Conservation (phyloP, 2,329 filamentous ascomycete genomes). For the Fusarium longipes region DNA sequence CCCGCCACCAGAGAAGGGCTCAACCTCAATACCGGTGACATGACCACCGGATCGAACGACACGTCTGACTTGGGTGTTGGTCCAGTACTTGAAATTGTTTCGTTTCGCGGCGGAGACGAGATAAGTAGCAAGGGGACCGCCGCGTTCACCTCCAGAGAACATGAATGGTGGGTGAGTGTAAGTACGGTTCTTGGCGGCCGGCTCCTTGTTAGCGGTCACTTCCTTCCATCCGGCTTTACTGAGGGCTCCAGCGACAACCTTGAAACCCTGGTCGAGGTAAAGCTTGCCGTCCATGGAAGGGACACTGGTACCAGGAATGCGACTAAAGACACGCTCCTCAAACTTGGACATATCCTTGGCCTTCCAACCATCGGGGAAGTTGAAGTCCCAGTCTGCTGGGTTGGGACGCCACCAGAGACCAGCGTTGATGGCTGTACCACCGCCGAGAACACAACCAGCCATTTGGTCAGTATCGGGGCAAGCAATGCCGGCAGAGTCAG, state of each 20-base stretch:
- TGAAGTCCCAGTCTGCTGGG: conserved; percentile 9
- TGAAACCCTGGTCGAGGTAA: conserved; percentile 15
- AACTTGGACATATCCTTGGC: conserved; percentile 10
- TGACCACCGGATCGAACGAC: conserved; percentile 14
- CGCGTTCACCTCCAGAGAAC: conserved; percentile 10
- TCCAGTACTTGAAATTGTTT: conserved; percentile 13
- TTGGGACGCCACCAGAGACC: conserved; percentile 23
- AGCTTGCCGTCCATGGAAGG: conserved; percentile 14
- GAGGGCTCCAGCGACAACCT: conserved; percentile 10
- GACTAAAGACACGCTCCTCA: conserved; percentile 13
- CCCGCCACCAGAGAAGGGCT: conserved; percentile 7
- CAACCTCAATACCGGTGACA: conserved; percentile 4
- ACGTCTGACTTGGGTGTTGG: conserved; percentile 15
- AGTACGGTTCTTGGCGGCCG: not conserved
- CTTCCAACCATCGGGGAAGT: conserved; percentile 22
- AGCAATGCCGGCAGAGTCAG: conserved; percentile 7
- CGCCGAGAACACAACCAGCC: conserved; percentile 17
- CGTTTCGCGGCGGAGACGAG: conserved; percentile 8
- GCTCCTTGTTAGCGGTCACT: conserved; percentile 3
- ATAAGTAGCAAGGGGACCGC: conserved; percentile 9
- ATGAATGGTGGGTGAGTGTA: conserved; percentile 9
- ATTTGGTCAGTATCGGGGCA: conserved; percentile 15
- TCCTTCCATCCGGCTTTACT: conserved; percentile 2
- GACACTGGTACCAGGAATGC: conserved; percentile 9
- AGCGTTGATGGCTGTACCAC: conserved; percentile 14